These are phyloP conservation scores for Arachnopeziza araneosa DNA, from an alignment of 2,329 filamentous ascomycete species.

Conservation along the genomic window DNA sequence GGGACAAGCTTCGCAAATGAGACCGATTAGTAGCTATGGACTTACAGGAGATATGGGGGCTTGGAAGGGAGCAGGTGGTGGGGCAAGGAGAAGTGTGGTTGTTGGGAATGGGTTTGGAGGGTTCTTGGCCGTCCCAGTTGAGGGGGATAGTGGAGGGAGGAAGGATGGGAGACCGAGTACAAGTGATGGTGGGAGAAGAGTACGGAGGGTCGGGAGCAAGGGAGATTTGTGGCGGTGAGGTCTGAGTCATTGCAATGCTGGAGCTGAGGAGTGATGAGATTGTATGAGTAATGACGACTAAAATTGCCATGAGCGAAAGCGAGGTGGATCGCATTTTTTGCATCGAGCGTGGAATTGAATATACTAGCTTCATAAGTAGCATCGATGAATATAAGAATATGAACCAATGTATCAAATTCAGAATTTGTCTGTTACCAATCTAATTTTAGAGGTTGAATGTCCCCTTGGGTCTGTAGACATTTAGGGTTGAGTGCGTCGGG, in stretches of 20 bases:
- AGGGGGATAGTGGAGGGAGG: slow-evolving; percentile 22
- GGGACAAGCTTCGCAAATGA: slow-evolving; percentile 28
- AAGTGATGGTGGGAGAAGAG: slow-evolving; percentile 22
- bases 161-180: slow-evolving; percentile 23
- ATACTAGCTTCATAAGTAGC: too few species aligned
- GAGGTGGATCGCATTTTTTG: too few species aligned
- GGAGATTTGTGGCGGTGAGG: background rate
- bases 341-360: too few species aligned
- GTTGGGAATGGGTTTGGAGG: slow-evolving; percentile 64
- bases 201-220: slow-evolving; percentile 17
- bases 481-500: too few species aligned
- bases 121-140: slow-evolving; percentile 56
- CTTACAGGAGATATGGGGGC: slow-evolving; percentile 36
- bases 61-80: slow-evolving; percentile 40
- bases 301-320: too few species aligned
- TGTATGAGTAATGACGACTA: too few species aligned
- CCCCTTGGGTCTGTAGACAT: too few species aligned
- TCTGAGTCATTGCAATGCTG: background rate
- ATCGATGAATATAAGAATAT: too few species aligned
- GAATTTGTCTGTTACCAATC: too few species aligned
- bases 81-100: slow-evolving; percentile 54
- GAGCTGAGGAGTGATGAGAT: too few species aligned
- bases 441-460: too few species aligned
- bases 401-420: too few species aligned
- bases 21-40: slow-evolving; percentile 40